These are phyloP conservation scores for Anaeramoeba flamelloides DNA, from an alignment of 78 protist genomes.

Conservation along the genomic window DNA sequence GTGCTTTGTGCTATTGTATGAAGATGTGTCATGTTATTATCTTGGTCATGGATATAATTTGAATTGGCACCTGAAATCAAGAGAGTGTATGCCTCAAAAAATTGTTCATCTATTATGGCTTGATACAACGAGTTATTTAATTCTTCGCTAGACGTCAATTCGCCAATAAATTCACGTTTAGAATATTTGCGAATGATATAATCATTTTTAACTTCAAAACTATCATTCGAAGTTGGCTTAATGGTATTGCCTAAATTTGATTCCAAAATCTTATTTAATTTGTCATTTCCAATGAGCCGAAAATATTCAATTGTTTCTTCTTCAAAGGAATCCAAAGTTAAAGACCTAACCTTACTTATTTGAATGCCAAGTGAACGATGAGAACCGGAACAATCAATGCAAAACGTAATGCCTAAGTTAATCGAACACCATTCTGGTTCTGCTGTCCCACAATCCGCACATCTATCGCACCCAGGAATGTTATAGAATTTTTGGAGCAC, in stretches of 20 bases:
- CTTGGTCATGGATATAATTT: no score
- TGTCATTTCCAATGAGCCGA: not conserved
- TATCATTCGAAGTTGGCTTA: not conserved
- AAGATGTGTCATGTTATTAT: no score
- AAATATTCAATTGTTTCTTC: not conserved
- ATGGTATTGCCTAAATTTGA: not conserved
- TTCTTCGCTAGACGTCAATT: no score
- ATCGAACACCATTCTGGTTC: not conserved
- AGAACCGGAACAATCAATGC: not conserved
- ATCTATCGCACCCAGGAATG: not conserved
- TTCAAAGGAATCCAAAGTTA: not conserved
- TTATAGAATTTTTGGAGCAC: not conserved
- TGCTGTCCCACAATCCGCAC: not conserved
- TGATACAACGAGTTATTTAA: no score
- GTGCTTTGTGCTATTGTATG: no score
- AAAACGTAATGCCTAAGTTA: not conserved
- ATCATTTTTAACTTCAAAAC: not conserved
- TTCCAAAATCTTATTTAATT: not conserved
- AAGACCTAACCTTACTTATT: not conserved
- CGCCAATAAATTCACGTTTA: not conserved
- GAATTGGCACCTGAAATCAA: no score
- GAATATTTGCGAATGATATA: not conserved
- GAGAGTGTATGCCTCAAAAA: no score
- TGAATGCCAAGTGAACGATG: not conserved
- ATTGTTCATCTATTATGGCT: no score